These are phyloP conservation scores for Fusarium nematophilum DNA, from an alignment of 2,329 filamentous ascomycete species.

Conservation along the genomic window DNA sequence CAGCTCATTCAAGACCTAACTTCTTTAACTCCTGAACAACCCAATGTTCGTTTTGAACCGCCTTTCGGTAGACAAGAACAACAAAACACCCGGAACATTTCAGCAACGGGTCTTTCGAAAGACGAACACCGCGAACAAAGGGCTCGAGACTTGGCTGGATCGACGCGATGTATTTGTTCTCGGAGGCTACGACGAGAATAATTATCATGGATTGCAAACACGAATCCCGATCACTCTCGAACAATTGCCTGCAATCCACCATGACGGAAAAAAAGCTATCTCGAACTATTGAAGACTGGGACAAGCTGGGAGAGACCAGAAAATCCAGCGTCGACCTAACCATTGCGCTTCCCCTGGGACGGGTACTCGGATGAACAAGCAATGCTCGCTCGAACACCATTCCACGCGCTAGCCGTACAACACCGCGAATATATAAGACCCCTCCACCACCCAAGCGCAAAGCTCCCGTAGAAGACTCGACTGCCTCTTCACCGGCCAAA, in stretches of 20 bases:
- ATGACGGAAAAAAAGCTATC: background rate
- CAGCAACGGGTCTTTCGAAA: constrained; percentile 6
- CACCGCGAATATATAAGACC: constrained; percentile 10
- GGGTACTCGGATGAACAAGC: background rate
- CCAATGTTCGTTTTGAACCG: background rate
- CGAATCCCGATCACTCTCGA: background rate
- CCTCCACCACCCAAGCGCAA: background rate
- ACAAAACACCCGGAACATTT: constrained; percentile 1
- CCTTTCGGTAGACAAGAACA: background rate
- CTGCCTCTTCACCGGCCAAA: background rate
- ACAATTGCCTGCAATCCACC: background rate
- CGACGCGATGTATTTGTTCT: constrained; percentile 11
- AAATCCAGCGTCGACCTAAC: background rate
- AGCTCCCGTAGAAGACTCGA: background rate
- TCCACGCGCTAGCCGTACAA: background rate
- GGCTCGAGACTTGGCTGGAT: background rate
- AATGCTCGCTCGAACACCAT: background rate
- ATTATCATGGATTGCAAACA: background rate
- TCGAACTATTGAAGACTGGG: background rate
- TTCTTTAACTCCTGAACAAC: background rate
- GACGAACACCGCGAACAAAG: constrained; percentile 8
- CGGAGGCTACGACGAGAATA: background rate
- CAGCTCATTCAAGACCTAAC: background rate
- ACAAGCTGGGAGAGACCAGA: background rate
- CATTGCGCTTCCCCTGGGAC: background rate